Conservation (phyloP, 306 rosid genomes). For the Hylodesmum podocarpum region DNA sequence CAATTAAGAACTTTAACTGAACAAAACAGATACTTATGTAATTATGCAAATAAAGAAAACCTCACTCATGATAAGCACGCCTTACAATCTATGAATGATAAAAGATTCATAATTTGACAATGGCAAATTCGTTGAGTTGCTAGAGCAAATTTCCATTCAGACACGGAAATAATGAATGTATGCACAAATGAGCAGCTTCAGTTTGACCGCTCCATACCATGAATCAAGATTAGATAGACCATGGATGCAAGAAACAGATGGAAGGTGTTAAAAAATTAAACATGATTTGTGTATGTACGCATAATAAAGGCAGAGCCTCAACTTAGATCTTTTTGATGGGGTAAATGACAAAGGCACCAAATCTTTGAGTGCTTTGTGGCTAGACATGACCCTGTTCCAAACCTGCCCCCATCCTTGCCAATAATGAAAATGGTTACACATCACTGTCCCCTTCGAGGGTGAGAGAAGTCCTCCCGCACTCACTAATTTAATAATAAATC, state of each 20-base stretch:
- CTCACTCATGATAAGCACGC: constrained; percentile 7
- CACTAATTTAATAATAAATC: not conserved
- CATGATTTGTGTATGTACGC: not conserved
- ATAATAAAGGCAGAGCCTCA: not conserved
- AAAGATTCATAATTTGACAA: not conserved
- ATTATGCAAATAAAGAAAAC: not conserved
- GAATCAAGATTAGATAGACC: not conserved
- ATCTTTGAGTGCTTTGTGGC: not conserved
- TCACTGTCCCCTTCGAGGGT: not conserved
- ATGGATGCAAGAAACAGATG: constrained; percentile 20
- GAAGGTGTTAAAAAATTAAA: not conserved
- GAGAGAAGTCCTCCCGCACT: not conserved
- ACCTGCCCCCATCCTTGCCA: not conserved
- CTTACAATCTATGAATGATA: not conserved
- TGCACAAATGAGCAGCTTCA: not conserved
- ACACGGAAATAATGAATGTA: not conserved
- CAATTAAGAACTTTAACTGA: not conserved
- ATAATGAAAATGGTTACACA: not conserved
- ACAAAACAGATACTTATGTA: not conserved
- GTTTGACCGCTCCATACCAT: not conserved
- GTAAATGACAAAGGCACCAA: not conserved
- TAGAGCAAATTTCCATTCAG: constrained; percentile 16
- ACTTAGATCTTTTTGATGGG: not conserved
- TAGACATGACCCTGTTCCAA: not conserved
- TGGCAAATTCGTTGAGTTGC: not conserved